phyloP scores from a whole-genome alignment of 2,329 filamentous ascomycete genomes.

The Fonsecaea nubica region DNA sequence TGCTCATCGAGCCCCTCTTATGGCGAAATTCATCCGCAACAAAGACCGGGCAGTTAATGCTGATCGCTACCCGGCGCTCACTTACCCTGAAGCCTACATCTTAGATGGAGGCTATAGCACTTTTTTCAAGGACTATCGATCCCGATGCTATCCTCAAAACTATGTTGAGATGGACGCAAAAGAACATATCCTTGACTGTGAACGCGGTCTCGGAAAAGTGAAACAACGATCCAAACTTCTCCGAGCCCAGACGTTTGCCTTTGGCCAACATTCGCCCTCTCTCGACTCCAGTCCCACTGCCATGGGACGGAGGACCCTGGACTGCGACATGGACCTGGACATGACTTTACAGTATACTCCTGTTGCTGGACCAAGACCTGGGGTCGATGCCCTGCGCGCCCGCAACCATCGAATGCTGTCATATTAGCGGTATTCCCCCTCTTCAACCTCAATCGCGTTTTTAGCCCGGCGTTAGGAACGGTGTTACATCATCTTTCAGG shows the following conservation, averaged over 20 bases:
- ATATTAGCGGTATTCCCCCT: conserved; percentile 33
- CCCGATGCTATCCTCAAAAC: conserved; percentile 88
- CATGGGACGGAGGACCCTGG: conserved; percentile 46
- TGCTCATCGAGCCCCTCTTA: conserved; percentile 91
- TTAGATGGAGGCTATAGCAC: conserved; percentile 94
- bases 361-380: conserved; percentile 31
- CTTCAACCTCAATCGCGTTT: conserved; percentile 29
- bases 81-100: conserved; percentile 97
- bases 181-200: conserved; percentile 89
- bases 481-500: conserved; percentile 20
- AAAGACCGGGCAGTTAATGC: conserved; percentile 85
- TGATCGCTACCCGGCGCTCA: conserved; percentile 83
- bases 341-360: conserved; percentile 38
- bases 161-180: conserved; percentile 97
- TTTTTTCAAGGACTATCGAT: conserved; percentile 81
- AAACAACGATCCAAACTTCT: conserved; percentile 85
- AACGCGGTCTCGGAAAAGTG: conserved; percentile 91
- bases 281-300: conserved; percentile 70
- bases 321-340: conserved; percentile 40
- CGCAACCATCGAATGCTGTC: conserved; percentile 39
- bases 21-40: conserved; percentile 91
- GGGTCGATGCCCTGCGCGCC: conserved; percentile 32
- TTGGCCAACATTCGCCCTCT: conserved; percentile 72
- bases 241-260: conserved; percentile 92
- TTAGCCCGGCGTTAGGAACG: conserved; percentile 38